Percentiles rank a stretch among this genome's conserved stretches.
Evolutionary conservation across 2,329 filamentous ascomycete genomes (phyloP).

Genomic region (Hymenoscyphus linearis): DNA sequence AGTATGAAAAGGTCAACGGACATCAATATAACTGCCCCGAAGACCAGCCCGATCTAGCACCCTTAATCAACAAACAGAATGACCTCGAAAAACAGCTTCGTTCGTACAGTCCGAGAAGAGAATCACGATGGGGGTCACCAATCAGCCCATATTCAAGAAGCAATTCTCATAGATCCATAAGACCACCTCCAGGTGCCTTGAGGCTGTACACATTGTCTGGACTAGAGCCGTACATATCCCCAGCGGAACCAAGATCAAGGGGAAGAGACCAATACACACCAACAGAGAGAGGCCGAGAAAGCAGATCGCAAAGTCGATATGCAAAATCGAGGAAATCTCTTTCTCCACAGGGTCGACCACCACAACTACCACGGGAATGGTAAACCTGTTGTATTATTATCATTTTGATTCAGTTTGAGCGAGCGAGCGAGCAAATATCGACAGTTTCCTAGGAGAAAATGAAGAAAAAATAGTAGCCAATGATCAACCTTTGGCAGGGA

Average conservation of each 20-base stretch:
- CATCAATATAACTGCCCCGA: slow-evolving; percentile 34
- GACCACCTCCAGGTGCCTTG: not conserved
- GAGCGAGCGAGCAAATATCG: not conserved
- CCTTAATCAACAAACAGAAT: slow-evolving; percentile 2
- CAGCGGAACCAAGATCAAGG: not conserved
- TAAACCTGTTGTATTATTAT: not conserved
- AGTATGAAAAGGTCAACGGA: slow-evolving; percentile 48
- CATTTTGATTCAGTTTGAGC: not conserved
- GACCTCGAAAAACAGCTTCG: not conserved
- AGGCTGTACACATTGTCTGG: not conserved
- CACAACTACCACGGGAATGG: not conserved
- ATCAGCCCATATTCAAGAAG: not conserved
- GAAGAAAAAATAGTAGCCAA: not conserved
- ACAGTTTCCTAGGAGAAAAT: not conserved
- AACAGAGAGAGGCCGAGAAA: not conserved
- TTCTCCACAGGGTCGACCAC: not conserved
- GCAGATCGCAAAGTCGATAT: not conserved
- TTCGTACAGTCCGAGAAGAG: not conserved
- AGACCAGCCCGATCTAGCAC: not conserved
- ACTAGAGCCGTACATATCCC: not conserved
- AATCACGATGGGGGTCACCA: not conserved
- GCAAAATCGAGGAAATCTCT: not conserved
- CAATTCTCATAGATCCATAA: not conserved
- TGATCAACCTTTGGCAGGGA: not conserved
- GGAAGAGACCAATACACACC: not conserved